Percentiles rank a stretch among this genome's conserved stretches.
These are phyloP conservation scores for Phialophora chinensis DNA, from an alignment of 2,329 filamentous ascomycete genomes.

Conservation along the genomic window DNA sequence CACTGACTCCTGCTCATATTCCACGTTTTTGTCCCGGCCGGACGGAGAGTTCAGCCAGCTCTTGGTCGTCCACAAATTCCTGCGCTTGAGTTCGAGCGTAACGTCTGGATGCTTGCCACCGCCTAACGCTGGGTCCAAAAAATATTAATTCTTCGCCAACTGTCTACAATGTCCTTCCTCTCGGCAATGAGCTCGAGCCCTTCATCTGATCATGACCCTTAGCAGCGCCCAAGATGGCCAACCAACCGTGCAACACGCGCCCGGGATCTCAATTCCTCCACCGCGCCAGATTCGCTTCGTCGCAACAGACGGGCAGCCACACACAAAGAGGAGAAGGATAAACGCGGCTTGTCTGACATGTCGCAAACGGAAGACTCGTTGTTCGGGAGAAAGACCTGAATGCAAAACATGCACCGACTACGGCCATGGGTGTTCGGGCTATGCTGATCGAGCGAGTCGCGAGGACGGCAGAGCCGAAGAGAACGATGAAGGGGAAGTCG, in stretches of 20 bases:
- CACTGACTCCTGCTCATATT: not conserved
- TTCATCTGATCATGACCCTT: constrained; percentile 27
- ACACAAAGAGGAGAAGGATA: constrained; percentile 77
- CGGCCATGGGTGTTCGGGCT: constrained; percentile 72
- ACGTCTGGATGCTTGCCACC: not conserved
- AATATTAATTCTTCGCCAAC: not conserved
- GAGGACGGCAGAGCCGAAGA: constrained; percentile 28
- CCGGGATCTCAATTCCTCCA: constrained; percentile 27
- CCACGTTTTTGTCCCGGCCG: not conserved
- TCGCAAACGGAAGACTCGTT: constrained; percentile 76
- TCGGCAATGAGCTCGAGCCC: constrained; percentile 11
- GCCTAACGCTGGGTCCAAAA: not conserved
- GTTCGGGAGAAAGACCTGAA: constrained; percentile 73
- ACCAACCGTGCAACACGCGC: constrained; percentile 9
- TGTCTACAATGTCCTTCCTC: constrained; percentile 21
- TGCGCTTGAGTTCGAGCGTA: not conserved
- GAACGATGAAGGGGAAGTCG: constrained; percentile 30
- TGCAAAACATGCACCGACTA: constrained; percentile 77
- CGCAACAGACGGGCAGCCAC: constrained; percentile 79
- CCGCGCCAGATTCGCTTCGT: constrained; percentile 72
- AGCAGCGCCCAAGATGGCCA: constrained; percentile 9
- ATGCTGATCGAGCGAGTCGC: constrained; percentile 55
- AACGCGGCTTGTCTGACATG: constrained; percentile 78
- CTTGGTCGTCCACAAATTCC: not conserved
- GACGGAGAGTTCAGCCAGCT: not conserved